Conservation (phyloP, 1,284 basidiomycete genomes). For the Earliella scabrosa region DNA sequence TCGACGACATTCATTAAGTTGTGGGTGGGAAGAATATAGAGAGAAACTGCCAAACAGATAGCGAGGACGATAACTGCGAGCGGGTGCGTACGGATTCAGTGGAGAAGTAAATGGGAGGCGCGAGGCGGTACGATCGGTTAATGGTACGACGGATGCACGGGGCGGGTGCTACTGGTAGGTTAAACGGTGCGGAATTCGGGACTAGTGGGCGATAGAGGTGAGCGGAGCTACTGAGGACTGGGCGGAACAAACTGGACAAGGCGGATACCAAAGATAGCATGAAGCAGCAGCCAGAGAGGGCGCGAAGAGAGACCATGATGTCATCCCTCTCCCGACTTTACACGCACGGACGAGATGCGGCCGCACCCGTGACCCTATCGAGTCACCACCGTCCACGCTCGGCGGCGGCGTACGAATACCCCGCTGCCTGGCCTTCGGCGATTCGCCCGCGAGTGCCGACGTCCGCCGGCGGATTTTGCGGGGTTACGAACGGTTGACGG, state of each 20-base stretch:
- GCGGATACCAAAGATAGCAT: not conserved
- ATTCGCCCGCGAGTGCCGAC: not conserved
- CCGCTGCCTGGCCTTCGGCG: not conserved
- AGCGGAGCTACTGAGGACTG: not conserved
- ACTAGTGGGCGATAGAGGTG: too few relatives aligned
- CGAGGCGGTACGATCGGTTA: too few relatives aligned
- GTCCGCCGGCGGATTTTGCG: too few relatives aligned
- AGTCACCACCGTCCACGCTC: not conserved
- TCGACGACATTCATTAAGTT: not conserved
- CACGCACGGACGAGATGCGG: not conserved
- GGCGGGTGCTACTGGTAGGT: not conserved
- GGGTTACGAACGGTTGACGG: not conserved
- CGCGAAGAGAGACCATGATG: slow-evolving; percentile 7
- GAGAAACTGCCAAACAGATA: slow-evolving; percentile 3
- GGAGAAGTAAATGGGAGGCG: not conserved
- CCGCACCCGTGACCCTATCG: not conserved
- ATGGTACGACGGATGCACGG: not conserved
- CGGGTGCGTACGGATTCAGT: too few relatives aligned
- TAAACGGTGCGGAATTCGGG: not conserved
- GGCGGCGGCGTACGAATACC: too few relatives aligned
- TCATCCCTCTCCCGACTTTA: not conserved
- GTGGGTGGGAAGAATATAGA: too few relatives aligned
- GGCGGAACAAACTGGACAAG: not conserved
- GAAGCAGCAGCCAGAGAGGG: slow-evolving; percentile 1
- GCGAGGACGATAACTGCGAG: slow-evolving; percentile 12